Conservation (phyloP, 139 green algal species). For the Tetraselmis chui region DNA sequence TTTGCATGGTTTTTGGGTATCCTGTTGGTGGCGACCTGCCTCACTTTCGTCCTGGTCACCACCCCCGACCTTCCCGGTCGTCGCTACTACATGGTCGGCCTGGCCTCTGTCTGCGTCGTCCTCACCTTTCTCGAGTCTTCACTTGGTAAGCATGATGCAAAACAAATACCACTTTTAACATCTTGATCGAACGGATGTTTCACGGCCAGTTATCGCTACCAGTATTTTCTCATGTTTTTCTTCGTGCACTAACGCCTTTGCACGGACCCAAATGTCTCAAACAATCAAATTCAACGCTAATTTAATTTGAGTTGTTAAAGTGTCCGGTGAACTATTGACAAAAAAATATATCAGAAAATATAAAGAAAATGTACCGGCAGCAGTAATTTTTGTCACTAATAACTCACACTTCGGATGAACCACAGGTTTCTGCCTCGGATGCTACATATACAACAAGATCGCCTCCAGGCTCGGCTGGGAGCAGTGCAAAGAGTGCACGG, state of each 20-base stretch:
- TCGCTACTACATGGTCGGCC: neutral
- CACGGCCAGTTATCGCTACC: too few species aligned
- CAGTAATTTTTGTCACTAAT: neutral
- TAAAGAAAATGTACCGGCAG: too few species aligned
- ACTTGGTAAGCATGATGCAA: neutral
- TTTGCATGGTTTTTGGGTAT: neutral
- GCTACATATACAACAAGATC: neutral
- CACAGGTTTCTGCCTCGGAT: neutral
- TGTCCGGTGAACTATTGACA: too few species aligned
- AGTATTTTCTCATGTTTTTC: too few species aligned
- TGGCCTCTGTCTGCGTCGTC: neutral
- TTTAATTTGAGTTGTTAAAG: too few species aligned
- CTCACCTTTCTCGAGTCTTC: neutral
- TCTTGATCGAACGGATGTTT: too few species aligned
- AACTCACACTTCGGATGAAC: neutral
- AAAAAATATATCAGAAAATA: too few species aligned
- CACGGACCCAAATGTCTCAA: too few species aligned
- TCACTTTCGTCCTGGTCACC: neutral
- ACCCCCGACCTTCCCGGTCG: neutral
- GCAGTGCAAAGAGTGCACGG: neutral
- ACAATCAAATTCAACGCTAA: too few species aligned
- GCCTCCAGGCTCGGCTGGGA: neutral
- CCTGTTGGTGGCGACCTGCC: neutral
- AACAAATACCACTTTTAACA: too few species aligned
- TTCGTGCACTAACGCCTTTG: too few species aligned